Evolutionary conservation across 1,284 basidiomycete genomes (phyloP).

Genomic region (Malassezia nana): DNA sequence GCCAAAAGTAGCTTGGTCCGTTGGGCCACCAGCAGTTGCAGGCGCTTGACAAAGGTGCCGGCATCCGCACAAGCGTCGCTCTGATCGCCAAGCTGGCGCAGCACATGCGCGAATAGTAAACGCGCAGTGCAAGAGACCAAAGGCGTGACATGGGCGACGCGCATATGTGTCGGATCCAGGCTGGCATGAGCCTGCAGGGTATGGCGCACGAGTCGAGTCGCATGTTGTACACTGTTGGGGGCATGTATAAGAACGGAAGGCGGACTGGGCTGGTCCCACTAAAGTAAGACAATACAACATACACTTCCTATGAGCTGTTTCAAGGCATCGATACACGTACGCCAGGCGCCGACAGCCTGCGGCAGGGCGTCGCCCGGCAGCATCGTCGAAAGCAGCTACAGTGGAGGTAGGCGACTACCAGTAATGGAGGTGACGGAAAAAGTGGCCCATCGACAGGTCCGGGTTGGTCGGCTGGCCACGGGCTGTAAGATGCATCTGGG

Average conservation of each 20-base stretch:
- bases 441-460: constrained; percentile 7
- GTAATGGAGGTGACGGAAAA: neutral
- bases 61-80: constrained; percentile 5
- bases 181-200: neutral
- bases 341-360: neutral
- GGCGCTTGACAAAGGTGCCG: constrained; percentile 5
- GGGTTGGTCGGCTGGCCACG: constrained; percentile 18
- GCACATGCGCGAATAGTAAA: constrained; percentile 5
- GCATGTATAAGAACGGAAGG: constrained; percentile 4
- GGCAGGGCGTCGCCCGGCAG: neutral
- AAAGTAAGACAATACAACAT: neutral
- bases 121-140: constrained; percentile 9
- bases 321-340: neutral
- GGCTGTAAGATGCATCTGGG: constrained; percentile 12
- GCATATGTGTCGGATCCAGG: neutral
- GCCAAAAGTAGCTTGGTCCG: constrained; percentile 22
- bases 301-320: neutral
- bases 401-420: neutral
- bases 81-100: constrained; percentile 7
- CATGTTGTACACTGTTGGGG: neutral
- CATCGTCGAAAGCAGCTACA: neutral
- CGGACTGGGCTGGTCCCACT: constrained; percentile 4
- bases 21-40: neutral
- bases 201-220: neutral
- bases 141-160: constrained; percentile 8